These are phyloP conservation scores for Platismatia glauca DNA, from an alignment of 495 filamentous ascomycete genomes.

Conservation along the genomic window DNA sequence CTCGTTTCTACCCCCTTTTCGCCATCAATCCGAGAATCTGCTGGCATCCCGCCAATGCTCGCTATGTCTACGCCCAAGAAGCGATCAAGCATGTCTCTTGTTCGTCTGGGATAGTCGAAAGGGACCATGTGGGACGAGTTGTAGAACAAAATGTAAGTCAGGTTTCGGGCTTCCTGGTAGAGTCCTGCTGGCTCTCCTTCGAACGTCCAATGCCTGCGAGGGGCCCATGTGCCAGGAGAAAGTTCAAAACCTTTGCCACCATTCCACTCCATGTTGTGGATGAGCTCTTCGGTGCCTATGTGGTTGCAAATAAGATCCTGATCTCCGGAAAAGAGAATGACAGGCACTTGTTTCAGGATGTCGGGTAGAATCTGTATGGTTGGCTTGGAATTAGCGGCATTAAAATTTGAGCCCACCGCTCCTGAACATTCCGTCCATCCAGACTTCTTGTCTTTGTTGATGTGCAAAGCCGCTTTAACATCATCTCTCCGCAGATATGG, in stretches of 20 bases:
- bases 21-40: conserved; percentile 82
- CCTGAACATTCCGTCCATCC: conserved; percentile 92
- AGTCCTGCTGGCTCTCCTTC: conserved; percentile 83
- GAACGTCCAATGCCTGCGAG: conserved; percentile 86
- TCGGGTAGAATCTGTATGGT: conserved; percentile 67
- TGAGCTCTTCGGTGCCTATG: conserved; percentile 83
- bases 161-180: conserved; percentile 87
- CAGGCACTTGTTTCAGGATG: conserved; percentile 59
- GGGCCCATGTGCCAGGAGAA: conserved; percentile 82
- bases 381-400: conserved; percentile 56
- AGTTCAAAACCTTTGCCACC: conserved; percentile 85
- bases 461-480: conserved; percentile 69
- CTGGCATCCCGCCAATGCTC: conserved; percentile 75
- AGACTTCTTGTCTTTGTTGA: conserved; percentile 68
- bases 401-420: conserved; percentile 62
- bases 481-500: conserved; percentile 80
- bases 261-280: conserved; percentile 87
- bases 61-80: conserved; percentile 92
- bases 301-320: conserved; percentile 97
- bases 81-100: conserved; percentile 92
- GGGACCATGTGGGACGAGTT: conserved; percentile 97
- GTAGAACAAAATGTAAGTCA: conserved; percentile 93
- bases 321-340: conserved; percentile 86
- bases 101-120: conserved; percentile 79
- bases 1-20: conserved; percentile 78